A percentile compares a stretch with the other conserved stretches of the same genome.
These are phyloP conservation scores for Pugionium dolabratum DNA, from an alignment of 345 rosid genomes.

Conservation along the genomic window DNA sequence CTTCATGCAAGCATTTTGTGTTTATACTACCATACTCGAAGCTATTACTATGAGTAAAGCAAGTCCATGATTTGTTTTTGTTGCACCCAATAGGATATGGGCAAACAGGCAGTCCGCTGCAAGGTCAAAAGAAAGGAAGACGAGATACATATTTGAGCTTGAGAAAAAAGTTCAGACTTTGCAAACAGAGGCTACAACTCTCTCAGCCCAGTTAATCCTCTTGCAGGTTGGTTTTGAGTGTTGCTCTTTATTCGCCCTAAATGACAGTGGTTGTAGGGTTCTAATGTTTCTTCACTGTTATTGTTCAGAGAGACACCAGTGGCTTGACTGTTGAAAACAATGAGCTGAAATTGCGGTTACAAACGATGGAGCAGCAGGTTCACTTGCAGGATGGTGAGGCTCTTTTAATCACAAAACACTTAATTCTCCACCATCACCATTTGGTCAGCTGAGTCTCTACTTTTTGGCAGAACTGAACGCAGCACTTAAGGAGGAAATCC, in stretches of 20 bases:
- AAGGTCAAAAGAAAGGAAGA: slow-evolving; percentile 93
- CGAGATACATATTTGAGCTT: slow-evolving; percentile 90
- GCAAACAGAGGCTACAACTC: slow-evolving; percentile 88
- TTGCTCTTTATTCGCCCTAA: neutral
- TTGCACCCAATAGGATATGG: slow-evolving; percentile 64
- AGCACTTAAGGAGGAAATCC: slow-evolving; percentile 89
- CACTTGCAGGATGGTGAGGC: slow-evolving; percentile 87
- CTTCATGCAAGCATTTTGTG: neutral
- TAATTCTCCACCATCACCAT: neutral
- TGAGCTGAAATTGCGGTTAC: slow-evolving; percentile 83
- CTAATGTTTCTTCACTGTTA: too few relatives aligned
- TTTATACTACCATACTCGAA: neutral
- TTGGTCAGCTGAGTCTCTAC: neutral
- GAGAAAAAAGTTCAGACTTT: slow-evolving; percentile 87
- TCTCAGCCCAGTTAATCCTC: slow-evolving; percentile 83
- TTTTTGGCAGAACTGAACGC: slow-evolving; percentile 69
- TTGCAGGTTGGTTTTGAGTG: slow-evolving; percentile 61
- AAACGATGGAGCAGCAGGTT: slow-evolving; percentile 86
- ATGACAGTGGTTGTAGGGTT: too few relatives aligned
- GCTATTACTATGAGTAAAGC: neutral
- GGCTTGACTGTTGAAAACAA: slow-evolving; percentile 80
- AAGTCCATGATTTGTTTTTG: slow-evolving; percentile 11
- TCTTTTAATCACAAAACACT: slow-evolving; percentile 26
- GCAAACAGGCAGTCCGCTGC: slow-evolving; percentile 99
- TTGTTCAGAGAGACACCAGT: slow-evolving; percentile 75